These are phyloP conservation scores for Mycena vitilis DNA, from an alignment of 768 basidiomycete genomes.

Conservation along the genomic window DNA sequence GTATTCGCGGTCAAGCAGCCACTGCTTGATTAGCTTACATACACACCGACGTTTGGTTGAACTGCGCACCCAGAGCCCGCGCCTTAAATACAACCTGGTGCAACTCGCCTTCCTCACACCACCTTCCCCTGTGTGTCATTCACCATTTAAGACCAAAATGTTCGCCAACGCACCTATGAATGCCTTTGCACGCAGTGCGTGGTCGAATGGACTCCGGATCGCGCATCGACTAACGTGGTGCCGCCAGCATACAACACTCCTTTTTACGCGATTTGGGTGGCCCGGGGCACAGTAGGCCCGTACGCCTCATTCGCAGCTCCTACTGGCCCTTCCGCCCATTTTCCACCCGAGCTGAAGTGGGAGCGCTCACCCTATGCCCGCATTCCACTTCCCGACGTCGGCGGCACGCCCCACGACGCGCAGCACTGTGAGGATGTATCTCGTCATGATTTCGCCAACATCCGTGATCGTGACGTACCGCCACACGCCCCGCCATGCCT, in stretches of 20 bases:
- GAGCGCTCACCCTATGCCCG: neutral
- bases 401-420: neutral
- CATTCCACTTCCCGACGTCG: neutral
- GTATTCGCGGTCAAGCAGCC: neutral
- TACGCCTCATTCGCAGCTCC: neutral
- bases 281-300: neutral
- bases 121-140: too few species aligned
- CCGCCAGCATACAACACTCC: neutral
- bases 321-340: neutral
- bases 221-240: neutral
- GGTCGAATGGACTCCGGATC: neutral
- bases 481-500: constrained; percentile 9
- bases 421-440: neutral
- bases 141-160: neutral
- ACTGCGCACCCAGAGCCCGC: neutral
- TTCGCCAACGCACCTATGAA: neutral
- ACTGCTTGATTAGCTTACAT: constrained; percentile 1
- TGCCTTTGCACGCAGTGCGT: neutral
- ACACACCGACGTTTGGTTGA: neutral
- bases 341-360: neutral
- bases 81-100: neutral
- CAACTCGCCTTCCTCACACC: neutral
- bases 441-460: neutral
- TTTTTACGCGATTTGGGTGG: neutral
- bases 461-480: constrained; percentile 6